Percentiles rank a stretch among this genome's conserved stretches.
Evolutionary conservation across 2,329 filamentous ascomycete genomes (phyloP).

Genomic region (Monosporascus cannonballus): DNA sequence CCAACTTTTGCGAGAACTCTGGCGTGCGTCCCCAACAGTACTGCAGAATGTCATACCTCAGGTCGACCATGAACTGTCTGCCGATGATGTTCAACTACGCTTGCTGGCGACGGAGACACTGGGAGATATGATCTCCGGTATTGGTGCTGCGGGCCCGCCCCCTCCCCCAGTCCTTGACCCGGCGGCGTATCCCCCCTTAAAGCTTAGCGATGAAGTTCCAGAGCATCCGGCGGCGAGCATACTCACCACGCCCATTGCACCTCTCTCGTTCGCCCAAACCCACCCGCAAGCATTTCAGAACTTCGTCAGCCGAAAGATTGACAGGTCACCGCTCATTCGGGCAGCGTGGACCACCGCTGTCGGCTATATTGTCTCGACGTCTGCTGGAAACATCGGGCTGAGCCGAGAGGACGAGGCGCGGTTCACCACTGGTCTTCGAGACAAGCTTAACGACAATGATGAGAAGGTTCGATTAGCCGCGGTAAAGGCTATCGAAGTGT

Average conservation of each 20-base stretch:
- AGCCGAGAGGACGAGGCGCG: slow-evolving; percentile 74
- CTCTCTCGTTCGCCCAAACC: slow-evolving; percentile 81
- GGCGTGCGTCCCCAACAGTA: slow-evolving; percentile 83
- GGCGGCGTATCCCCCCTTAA: slow-evolving; percentile 74
- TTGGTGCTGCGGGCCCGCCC: slow-evolving; percentile 84
- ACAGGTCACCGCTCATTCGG: slow-evolving; percentile 78
- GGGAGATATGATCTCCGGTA: slow-evolving; percentile 89
- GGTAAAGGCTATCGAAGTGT: slow-evolving; percentile 76
- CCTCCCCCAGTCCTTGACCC: slow-evolving; percentile 68
- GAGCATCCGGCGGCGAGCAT: slow-evolving; percentile 50
- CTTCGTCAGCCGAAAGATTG: slow-evolving; percentile 78
- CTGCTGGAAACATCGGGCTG: slow-evolving; percentile 82
- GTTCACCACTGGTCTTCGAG: slow-evolving; percentile 67
- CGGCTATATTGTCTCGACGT: slow-evolving; percentile 84
- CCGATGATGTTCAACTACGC: slow-evolving; percentile 82
- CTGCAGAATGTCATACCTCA: slow-evolving; percentile 91
- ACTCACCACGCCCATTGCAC: slow-evolving; percentile 76
- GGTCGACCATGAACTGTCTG: slow-evolving; percentile 83
- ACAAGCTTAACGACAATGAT: slow-evolving; percentile 81
- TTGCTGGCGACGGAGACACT: slow-evolving; percentile 88
- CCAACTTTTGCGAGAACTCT: slow-evolving; percentile 81
- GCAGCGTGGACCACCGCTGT: slow-evolving; percentile 80
- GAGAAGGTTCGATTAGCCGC: slow-evolving; percentile 87
- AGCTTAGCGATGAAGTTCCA: slow-evolving; percentile 51
- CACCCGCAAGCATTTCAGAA: slow-evolving; percentile 74